Evolutionary conservation across 148 eudicot genomes (phyloP), one percentile per base, ranked within the genome.

Genomic region (Diospyros lotus): DNA sequence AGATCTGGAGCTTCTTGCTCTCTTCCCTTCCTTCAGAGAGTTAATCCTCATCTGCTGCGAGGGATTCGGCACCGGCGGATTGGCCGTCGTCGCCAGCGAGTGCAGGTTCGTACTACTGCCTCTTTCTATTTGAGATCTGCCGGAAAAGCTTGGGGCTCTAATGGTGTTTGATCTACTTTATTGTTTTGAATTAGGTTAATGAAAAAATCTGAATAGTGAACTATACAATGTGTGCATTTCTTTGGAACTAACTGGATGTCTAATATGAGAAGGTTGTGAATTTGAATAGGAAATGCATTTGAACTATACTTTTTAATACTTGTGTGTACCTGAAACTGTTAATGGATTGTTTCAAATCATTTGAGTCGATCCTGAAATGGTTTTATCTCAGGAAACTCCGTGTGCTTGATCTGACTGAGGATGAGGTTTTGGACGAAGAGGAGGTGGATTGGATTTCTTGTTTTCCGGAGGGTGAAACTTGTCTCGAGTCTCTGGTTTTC

Each of bases 371-470:
- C 28, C 28, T 45, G 11, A 67, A 43, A 38, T 54, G 48, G 48
- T 28, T 58, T 73, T 63, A 64, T 71, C 59, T 66, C 85, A 92
- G 97, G 82, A 77, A 87, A 73, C 84, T 92, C 74, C 88, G 88
- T 71, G 94, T 90, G 59, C 81, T 92, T 80, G 97, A 90, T 83
- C 89, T 92, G 80, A 83, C 87, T 42, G 97, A 92, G 75, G 88
- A 71, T 63, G 97, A 92, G 72, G 89, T 92, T 60, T 64, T 73
- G 1, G 91, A 90, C 61, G 93, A 86, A 73, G 94, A 86, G 13
- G 86, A 85, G 15, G 86, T 87, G 66, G 97, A 92, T 79, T 92
- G 97, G 97, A 82, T 92, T 69, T 90, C 93, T 2, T 83, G 85
- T 76, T 90, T 92, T 53, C 94, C 94, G 0, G 91, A 84, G 53